Conservation (phyloP, 495 filamentous ascomycete genomes). For the Lophiotrema nucula region DNA sequence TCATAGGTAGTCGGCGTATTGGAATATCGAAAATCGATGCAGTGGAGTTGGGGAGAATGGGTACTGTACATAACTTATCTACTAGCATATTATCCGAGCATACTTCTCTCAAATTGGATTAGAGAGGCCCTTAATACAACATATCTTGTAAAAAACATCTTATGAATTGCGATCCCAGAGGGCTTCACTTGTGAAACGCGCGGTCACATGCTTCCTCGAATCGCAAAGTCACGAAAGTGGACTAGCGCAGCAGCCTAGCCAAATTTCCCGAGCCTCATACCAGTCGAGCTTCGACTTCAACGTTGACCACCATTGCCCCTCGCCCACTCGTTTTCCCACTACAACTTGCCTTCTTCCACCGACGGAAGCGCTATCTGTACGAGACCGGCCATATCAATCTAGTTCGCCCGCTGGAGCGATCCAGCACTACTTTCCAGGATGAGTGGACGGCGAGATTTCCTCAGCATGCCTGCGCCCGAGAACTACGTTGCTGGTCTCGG, state of each 20-base stretch:
- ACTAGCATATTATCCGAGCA: no score
- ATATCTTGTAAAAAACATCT: no score
- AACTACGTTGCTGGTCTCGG: slow-evolving; percentile 98
- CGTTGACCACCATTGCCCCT: no score
- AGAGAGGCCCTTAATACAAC: no score
- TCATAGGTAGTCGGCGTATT: no score
- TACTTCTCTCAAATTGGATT: no score
- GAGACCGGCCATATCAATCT: not conserved
- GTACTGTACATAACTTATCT: no score
- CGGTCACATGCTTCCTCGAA: not conserved
- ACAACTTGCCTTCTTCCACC: not conserved
- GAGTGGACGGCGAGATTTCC: slow-evolving; percentile 80
- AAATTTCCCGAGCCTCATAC: not conserved
- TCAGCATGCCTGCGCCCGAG: slow-evolving; percentile 86
- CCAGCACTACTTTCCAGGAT: slow-evolving; percentile 25
- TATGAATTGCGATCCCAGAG: no score
- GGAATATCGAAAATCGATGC: no score
- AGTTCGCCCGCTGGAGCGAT: not conserved
- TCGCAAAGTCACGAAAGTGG: not conserved
- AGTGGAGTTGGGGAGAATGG: no score
- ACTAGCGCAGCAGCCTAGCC: not conserved
- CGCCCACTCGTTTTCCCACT: no score
- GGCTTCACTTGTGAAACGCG: not conserved
- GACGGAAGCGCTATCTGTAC: not conserved
- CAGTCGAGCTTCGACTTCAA: not conserved